Percentiles rank a stretch among this genome's conserved stretches.
Conservation (phyloP, 129 eudicot genomes). For the Saposhnikovia divaricata region DNA sequence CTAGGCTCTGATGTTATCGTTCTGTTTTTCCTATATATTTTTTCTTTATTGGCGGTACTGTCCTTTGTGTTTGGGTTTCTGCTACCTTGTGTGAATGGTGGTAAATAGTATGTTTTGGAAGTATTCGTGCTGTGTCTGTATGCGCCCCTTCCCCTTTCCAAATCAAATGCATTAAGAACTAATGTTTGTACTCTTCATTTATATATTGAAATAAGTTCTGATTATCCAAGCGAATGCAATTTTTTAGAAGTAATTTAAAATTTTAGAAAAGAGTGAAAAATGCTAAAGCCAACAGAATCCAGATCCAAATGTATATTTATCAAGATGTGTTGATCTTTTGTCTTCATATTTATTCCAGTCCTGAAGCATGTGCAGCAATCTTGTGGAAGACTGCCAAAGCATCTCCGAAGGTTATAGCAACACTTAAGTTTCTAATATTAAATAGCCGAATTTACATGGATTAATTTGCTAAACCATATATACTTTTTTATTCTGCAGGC, state of each 20-base stretch:
- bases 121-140: neutral
- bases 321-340: constrained; percentile 3
- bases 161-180: neutral
- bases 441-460: neutral
- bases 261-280: too few species aligned
- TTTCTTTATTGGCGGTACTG: neutral
- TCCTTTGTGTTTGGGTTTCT: too few species aligned
- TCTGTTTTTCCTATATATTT: neutral
- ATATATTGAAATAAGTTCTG: too few species aligned
- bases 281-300: neutral
- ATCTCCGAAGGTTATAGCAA: constrained; percentile 57
- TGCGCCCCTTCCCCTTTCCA: neutral
- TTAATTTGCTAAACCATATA: constrained; percentile 7
- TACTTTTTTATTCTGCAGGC: constrained; percentile 43
- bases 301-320: neutral
- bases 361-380: constrained; percentile 97
- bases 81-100: too few species aligned
- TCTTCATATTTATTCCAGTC: constrained; percentile 28
- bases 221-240: too few species aligned
- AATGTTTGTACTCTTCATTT: neutral
- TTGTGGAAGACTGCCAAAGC: constrained; percentile 83
- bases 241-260: too few species aligned
- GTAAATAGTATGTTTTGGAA: neutral
- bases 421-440: neutral
- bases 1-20: neutral